A percentile compares a stretch with the other conserved stretches of the same genome.
phyloP scores from a whole-genome alignment of 2,329 filamentous ascomycete species.

The Fusarium beomiforme region DNA sequence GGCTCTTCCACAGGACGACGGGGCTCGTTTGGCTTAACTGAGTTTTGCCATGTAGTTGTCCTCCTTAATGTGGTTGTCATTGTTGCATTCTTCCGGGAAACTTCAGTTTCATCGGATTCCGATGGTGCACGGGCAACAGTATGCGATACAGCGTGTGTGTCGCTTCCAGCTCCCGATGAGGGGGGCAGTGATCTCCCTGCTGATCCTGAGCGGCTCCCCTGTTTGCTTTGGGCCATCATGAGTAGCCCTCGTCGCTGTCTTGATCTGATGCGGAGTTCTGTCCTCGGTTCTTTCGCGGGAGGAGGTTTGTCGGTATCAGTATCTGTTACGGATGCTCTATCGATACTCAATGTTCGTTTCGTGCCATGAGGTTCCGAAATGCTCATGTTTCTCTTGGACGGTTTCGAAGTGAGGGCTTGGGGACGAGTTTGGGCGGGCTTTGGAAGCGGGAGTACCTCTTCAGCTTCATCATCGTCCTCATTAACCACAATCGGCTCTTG shows the following conservation, averaged over 20 bases:
- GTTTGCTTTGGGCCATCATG: conserved; percentile 53
- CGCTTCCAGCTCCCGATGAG: not conserved
- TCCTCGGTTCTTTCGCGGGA: conserved; percentile 47
- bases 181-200: not conserved
- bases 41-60: not conserved
- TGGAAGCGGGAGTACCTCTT: not conserved
- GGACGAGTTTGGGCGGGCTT: not conserved
- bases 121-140: not conserved
- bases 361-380: not conserved
- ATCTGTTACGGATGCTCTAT: not conserved
- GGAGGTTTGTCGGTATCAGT: not conserved
- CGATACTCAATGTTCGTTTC: conserved; percentile 12
- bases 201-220: not conserved
- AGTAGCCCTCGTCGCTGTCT: conserved; percentile 60
- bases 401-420: not conserved
- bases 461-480: not conserved
- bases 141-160: not conserved
- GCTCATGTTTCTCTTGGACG: not conserved
- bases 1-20: not conserved
- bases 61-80: not conserved
- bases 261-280: conserved; percentile 59
- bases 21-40: not conserved
- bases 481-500: not conserved
- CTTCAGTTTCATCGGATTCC: not conserved
- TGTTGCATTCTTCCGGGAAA: not conserved